Percentiles rank a stretch among this genome's conserved stretches.
Evolutionary conservation across 257 asterid species (phyloP).

Genomic region (Solanum pinnatisectum): DNA sequence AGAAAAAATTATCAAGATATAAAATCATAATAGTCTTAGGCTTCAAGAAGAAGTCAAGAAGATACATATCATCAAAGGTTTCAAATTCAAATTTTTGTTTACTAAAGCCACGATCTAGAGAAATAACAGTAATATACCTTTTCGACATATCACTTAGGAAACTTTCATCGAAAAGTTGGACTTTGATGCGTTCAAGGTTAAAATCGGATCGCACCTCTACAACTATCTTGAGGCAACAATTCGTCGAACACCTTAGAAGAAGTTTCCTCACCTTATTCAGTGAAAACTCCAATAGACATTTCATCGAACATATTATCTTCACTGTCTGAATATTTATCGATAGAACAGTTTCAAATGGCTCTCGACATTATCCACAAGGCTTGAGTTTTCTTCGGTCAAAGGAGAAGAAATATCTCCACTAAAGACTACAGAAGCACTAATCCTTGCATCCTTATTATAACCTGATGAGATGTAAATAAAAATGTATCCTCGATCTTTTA

Average conservation of each 20-base stretch:
- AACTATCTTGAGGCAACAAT: background rate
- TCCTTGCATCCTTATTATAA: background rate
- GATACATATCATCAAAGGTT: background rate
- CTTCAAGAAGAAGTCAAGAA: no score
- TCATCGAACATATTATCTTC: no score
- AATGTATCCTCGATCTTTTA: background rate
- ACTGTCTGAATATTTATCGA: background rate
- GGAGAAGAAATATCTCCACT: background rate
- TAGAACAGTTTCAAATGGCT: background rate
- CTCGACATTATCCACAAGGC: background rate
- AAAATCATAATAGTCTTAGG: no score
- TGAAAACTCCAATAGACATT: background rate
- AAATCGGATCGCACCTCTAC: no score
- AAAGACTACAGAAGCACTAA: background rate
- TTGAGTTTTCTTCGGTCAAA: background rate
- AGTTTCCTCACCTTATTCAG: background rate
- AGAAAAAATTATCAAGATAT: background rate
- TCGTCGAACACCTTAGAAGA: background rate
- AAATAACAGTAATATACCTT: background rate
- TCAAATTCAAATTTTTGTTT: no score
- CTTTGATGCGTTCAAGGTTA: no score
- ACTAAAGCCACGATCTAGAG: background rate
- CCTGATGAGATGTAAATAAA: background rate
- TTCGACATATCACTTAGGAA: background rate
- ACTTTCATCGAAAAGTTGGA: no score